Percentiles rank a stretch among this genome's conserved stretches.
phyloP scores from a whole-genome alignment of 148 eudicot genomes.

The Tetragonia tetragonoides region DNA sequence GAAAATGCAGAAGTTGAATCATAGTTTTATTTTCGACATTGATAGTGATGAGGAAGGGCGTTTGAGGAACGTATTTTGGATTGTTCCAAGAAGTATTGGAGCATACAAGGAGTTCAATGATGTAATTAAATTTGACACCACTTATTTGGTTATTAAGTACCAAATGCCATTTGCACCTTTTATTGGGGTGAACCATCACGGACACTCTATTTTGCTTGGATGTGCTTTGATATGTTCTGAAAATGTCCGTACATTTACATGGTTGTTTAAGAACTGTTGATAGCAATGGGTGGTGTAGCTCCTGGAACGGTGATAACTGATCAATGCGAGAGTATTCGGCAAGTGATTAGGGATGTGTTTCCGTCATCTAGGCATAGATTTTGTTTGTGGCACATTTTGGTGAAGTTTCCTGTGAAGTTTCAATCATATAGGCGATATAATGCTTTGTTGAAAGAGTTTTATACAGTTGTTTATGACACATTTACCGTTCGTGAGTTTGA shows the following conservation, averaged over 20 bases:
- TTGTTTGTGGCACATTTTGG: background rate
- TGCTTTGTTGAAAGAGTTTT: background rate
- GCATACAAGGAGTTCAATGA: too few relatives aligned
- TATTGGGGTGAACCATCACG: background rate
- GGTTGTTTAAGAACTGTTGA: background rate
- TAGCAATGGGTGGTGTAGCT: background rate
- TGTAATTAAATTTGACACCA: too few relatives aligned
- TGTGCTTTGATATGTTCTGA: background rate
- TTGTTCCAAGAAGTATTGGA: too few relatives aligned
- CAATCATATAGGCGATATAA: background rate
- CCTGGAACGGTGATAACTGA: background rate
- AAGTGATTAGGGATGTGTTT: background rate
- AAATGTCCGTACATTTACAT: background rate
- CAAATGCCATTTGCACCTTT: background rate
- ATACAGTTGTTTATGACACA: background rate
- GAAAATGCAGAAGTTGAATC: too few relatives aligned
- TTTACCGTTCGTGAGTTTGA: background rate
- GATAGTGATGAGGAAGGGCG: too few relatives aligned
- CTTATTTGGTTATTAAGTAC: too few relatives aligned
- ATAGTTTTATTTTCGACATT: too few relatives aligned
- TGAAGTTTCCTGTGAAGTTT: background rate
- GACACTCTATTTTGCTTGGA: background rate
- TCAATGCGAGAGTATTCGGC: background rate
- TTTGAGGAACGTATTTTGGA: too few relatives aligned
- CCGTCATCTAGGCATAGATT: background rate